phyloP scores from a whole-genome alignment of 164 flowering plant genomes.

The Vitis riparia region DNA sequence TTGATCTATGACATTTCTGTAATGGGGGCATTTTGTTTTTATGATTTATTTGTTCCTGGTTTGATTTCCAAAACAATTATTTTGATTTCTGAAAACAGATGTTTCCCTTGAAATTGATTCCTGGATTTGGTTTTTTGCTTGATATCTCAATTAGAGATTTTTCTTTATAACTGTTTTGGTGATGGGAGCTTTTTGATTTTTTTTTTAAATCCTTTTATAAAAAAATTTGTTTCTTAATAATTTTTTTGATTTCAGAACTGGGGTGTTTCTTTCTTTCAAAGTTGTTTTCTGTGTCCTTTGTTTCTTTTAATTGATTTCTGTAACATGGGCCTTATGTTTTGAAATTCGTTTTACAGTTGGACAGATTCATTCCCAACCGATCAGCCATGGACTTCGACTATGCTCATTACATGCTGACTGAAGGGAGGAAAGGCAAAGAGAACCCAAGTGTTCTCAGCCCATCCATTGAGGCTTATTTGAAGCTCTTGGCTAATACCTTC shows the following conservation, averaged over 20 bases:
- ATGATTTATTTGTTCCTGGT: too few species aligned
- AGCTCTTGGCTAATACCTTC: conserved; percentile 23
- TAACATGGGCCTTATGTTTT: not conserved
- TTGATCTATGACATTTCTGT: too few species aligned
- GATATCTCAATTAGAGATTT: not conserved
- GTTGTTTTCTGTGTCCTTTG: not conserved
- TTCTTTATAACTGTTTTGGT: too few species aligned
- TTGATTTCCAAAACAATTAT: too few species aligned
- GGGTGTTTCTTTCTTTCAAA: too few species aligned
- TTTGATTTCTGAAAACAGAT: too few species aligned
- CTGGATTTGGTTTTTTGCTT: not conserved
- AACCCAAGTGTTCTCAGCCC: conserved; percentile 16
- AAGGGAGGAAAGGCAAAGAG: conserved; percentile 26
- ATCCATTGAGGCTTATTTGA: conserved; percentile 21
- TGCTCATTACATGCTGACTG: conserved; percentile 29
- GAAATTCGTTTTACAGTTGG: conserved; percentile 13
- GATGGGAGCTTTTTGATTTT: too few species aligned
- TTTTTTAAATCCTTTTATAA: too few species aligned
- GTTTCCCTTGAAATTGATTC: not conserved
- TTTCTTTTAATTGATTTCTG: not conserved
- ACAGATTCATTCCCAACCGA: conserved; percentile 30
- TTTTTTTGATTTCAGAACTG: too few species aligned
- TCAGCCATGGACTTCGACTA: conserved; percentile 34
- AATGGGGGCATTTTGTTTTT: too few species aligned
- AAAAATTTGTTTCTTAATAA: too few species aligned